A percentile compares a stretch with the other conserved stretches of the same genome.
Evolutionary conservation across 352 stramenopile genomes (phyloP).

Genomic region (Phytophthora rubi): DNA sequence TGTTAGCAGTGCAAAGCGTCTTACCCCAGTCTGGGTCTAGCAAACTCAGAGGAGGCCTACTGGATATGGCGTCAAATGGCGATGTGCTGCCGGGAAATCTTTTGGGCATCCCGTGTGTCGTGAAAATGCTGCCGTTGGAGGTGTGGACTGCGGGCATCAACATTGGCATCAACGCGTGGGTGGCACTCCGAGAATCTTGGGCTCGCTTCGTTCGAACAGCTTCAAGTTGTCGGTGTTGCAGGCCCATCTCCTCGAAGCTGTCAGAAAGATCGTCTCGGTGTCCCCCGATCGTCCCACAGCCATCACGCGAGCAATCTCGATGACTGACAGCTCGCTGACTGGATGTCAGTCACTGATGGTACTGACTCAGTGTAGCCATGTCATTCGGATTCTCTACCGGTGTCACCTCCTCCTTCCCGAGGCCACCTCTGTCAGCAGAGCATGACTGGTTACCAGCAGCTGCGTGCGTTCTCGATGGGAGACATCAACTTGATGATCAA

Average conservation of each 20-base stretch:
- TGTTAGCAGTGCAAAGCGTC: too few relatives aligned
- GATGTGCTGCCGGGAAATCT: conserved; percentile 23
- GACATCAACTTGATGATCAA: conserved; percentile 13
- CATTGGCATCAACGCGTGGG: conserved; percentile 2
- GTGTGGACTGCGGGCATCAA: not conserved
- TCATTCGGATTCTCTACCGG: conserved; percentile 10
- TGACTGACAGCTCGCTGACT: conserved; percentile 21
- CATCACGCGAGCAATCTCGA: conserved; percentile 17
- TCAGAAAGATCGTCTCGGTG: conserved; percentile 17
- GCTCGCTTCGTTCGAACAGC: not conserved
- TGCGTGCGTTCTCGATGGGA: conserved; percentile 16
- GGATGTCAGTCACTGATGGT: not conserved
- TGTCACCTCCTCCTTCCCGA: conserved; percentile 14
- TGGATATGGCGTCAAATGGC: not conserved
- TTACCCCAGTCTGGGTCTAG: too few relatives aligned
- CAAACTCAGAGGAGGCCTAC: too few relatives aligned
- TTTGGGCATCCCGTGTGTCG: conserved; percentile 2
- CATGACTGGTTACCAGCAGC: conserved; percentile 17
- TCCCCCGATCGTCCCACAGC: conserved; percentile 9
- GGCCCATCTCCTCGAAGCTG: conserved; percentile 3
- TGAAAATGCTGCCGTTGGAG: conserved; percentile 27
- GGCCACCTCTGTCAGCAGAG: conserved; percentile 11
- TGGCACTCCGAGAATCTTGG: not conserved
- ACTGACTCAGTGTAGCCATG: not conserved
- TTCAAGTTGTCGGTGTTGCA: conserved; percentile 14